Conservation (phyloP, 2,329 filamentous ascomycete species). For the Penicillium griseofulvum region DNA sequence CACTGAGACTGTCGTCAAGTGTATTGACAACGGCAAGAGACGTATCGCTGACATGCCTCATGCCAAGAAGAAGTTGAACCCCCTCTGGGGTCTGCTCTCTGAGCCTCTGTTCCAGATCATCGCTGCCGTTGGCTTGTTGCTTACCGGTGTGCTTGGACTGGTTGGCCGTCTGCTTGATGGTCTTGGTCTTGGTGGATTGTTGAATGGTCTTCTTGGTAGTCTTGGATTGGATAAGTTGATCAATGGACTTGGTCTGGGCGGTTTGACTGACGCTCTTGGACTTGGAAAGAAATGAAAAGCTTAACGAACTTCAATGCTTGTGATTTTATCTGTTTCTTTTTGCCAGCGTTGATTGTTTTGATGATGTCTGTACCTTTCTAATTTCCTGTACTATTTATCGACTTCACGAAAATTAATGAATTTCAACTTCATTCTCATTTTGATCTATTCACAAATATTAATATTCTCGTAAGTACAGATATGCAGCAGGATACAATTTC, state of each 20-base stretch:
- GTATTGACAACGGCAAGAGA: constrained; percentile 83
- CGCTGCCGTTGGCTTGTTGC: constrained; percentile 77
- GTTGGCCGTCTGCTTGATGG: constrained; percentile 78
- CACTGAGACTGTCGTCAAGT: constrained; percentile 74
- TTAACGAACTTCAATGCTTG: not conserved
- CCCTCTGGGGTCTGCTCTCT: constrained; percentile 69
- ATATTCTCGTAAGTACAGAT: constrained; percentile 8
- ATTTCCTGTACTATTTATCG: constrained; percentile 1
- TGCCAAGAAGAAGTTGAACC: constrained; percentile 91
- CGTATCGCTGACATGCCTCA: constrained; percentile 89
- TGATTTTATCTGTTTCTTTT: not conserved
- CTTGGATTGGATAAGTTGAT: constrained; percentile 62
- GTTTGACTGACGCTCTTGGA: constrained; percentile 40
- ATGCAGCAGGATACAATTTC: not conserved
- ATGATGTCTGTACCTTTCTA: not conserved
- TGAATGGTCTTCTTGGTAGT: constrained; percentile 72
- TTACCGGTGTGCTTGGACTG: constrained; percentile 79
- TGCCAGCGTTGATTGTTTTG: not conserved
- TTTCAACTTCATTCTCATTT: not conserved
- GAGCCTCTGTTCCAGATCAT: constrained; percentile 93
- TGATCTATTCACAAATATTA: constrained; percentile 12
- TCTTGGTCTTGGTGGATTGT: constrained; percentile 75
- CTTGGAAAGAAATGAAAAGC: constrained; percentile 50
- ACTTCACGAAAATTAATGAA: not conserved
- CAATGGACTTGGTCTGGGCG: constrained; percentile 53